Conservation (phyloP, 2,329 filamentous ascomycete genomes). For the Chalaropsis thielavioides region DNA sequence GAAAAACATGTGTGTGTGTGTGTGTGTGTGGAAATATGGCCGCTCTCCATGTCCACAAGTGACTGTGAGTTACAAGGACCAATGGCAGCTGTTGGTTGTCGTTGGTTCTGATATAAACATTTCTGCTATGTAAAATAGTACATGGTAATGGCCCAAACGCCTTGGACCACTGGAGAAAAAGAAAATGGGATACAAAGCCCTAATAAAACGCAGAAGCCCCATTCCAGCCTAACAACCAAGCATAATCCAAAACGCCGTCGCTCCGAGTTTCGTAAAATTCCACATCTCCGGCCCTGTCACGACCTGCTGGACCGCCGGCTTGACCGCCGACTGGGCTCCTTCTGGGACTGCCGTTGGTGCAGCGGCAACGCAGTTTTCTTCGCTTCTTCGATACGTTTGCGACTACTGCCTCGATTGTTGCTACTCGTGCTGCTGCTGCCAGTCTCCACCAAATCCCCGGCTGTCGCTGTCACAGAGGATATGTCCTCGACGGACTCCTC, state of each 20-base stretch:
- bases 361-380: constrained; percentile 18
- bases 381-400: constrained; percentile 16
- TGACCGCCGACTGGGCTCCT: constrained; percentile 11
- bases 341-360: constrained; percentile 13
- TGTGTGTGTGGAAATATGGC: neutral
- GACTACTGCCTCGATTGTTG: neutral
- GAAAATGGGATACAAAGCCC: neutral
- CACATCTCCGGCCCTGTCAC: neutral
- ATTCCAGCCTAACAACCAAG: neutral
- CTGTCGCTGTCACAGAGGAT: neutral
- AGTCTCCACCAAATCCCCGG: constrained; percentile 11
- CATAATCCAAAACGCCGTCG: constrained; percentile 1
- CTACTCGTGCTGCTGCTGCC: neutral
- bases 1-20: neutral
- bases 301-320: neutral
- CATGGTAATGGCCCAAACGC: neutral
- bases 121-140: neutral
- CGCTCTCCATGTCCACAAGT: neutral
- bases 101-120: neutral
- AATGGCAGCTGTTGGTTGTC: neutral
- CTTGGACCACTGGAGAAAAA: neutral
- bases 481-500: constrained; percentile 12
- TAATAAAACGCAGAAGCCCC: neutral
- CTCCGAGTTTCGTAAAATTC: neutral
- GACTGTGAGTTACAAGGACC: neutral